Conservation (phyloP, 2,329 filamentous ascomycete genomes). For the Trichoderma sp. region DNA sequence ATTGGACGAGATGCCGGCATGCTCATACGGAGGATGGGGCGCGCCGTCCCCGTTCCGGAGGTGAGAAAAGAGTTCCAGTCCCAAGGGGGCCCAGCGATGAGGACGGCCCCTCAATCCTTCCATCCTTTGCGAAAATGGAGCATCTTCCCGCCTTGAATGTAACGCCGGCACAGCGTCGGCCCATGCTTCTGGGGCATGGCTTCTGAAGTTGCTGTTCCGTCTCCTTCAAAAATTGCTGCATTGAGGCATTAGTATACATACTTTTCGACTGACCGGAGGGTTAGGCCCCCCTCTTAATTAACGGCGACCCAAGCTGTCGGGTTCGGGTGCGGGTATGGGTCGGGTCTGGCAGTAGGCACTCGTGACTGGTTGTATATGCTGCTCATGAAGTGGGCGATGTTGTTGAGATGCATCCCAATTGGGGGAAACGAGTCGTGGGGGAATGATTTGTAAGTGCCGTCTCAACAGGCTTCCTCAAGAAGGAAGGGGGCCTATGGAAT, state of each 20-base stretch:
- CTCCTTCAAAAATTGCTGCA: not conserved
- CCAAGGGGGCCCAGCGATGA: not conserved
- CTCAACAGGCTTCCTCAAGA: not conserved
- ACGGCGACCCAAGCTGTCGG: not conserved
- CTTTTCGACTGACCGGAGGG: not conserved
- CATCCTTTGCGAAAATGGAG: not conserved
- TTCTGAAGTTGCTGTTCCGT: not conserved
- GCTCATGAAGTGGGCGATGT: not conserved
- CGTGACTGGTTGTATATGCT: not conserved
- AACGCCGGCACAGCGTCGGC: conserved; percentile 14
- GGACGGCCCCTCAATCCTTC: not conserved
- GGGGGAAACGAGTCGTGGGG: not conserved
- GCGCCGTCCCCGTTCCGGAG: not conserved
- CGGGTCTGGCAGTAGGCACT: not conserved
- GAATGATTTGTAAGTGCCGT: not conserved
- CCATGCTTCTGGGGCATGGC: not conserved
- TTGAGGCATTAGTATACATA: not conserved
- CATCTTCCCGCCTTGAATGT: conserved; percentile 13
- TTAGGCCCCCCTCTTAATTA: not conserved
- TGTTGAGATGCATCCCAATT: not conserved
- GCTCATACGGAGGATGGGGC: not conserved
- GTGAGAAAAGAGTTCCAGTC: not conserved
- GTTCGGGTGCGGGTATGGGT: not conserved
- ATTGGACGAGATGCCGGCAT: not conserved
- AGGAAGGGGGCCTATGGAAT: not conserved